These are phyloP conservation scores for Quercus agrifolia DNA, from an alignment of 306 rosid genomes.

Conservation along the genomic window DNA sequence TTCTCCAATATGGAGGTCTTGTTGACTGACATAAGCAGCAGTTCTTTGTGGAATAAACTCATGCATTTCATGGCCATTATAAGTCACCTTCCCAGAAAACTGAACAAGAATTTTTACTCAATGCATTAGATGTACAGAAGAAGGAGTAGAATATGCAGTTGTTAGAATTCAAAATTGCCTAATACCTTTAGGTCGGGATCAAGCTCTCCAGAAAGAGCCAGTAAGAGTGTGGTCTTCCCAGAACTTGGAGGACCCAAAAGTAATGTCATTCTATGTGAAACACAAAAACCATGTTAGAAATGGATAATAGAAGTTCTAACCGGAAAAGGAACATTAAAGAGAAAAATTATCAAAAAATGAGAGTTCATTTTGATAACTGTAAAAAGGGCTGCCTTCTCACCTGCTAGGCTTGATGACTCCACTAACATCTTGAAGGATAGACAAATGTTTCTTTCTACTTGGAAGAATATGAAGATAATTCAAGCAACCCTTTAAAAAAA, in stretches of 20 bases:
- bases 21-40: constrained; percentile 79
- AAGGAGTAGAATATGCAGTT: neutral
- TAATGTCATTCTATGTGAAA: constrained; percentile 52
- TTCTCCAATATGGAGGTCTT: constrained; percentile 78
- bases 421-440: constrained; percentile 59
- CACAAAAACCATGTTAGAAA: neutral
- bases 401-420: constrained; percentile 75
- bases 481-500: constrained; percentile 21
- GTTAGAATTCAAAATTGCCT: neutral
- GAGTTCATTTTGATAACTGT: neutral
- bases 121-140: neutral
- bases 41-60: constrained; percentile 72
- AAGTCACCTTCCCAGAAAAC: constrained; percentile 42
- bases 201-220: constrained; percentile 75
- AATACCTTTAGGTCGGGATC: constrained; percentile 54
- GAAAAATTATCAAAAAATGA: neutral
- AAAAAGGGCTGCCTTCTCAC: constrained; percentile 10
- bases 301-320: neutral
- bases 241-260: constrained; percentile 89
- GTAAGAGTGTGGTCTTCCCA: constrained; percentile 74
- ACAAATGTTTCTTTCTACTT: constrained; percentile 31
- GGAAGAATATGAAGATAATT: constrained; percentile 33
- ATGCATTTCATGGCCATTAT: constrained; percentile 42
- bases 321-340: neutral
- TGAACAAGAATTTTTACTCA: neutral